Percentiles rank a stretch among this genome's conserved stretches.
Evolutionary conservation across 345 rosid species (phyloP).

Genomic region (Cardiospermum halicacabum): DNA sequence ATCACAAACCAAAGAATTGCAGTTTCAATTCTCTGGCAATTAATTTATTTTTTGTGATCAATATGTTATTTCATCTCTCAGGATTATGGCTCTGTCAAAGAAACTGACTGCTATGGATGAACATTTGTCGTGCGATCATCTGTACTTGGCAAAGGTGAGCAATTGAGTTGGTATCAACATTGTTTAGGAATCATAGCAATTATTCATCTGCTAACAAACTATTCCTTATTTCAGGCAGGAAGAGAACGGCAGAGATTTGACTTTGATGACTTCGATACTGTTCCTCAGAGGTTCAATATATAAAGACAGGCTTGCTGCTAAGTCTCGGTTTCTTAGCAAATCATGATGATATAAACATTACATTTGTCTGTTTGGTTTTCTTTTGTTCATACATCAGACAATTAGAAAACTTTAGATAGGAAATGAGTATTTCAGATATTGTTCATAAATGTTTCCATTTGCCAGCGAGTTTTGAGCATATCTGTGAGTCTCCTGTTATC

Average conservation of each 20-base stretch:
- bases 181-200: conserved; percentile 14
- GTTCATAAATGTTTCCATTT: background rate
- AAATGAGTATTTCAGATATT: background rate
- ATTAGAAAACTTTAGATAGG: conserved; percentile 11
- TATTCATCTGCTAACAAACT: conserved; percentile 4
- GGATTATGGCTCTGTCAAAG: conserved; percentile 81
- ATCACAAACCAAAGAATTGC: background rate
- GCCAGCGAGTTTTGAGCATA: background rate
- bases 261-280: conserved; percentile 85
- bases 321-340: background rate
- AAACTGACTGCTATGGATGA: conserved; percentile 80
- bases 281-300: conserved; percentile 81
- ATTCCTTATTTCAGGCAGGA: conserved; percentile 49
- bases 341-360: background rate
- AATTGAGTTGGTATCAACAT: background rate
- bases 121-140: conserved; percentile 66
- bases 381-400: too few species aligned
- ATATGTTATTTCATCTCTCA: conserved; percentile 22
- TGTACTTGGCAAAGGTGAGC: conserved; percentile 74
- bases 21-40: background rate
- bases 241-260: conserved; percentile 87
- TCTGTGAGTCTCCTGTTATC: too few species aligned
- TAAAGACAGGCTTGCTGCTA: conserved; percentile 19
- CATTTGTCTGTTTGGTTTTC: background rate
- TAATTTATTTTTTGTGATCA: background rate